Evolutionary conservation across 108 stramenopile genomes (phyloP).

Genomic region (Parietichytrium sp.): DNA sequence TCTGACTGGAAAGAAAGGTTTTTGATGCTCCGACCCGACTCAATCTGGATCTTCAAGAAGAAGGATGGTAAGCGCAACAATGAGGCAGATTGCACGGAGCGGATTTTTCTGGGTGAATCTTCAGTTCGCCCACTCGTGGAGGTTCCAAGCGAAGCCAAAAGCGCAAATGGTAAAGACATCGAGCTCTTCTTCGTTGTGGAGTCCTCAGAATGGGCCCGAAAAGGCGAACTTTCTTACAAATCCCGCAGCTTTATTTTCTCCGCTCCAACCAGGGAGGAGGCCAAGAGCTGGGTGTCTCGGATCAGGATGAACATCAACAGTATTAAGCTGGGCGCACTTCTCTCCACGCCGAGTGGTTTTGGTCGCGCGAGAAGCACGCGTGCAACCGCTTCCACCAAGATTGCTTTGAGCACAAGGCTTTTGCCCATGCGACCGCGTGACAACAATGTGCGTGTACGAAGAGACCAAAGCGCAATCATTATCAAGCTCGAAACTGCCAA

Average conservation of each 20-base stretch:
- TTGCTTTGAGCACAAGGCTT: too few species aligned
- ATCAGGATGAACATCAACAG: slow-evolving; percentile 2
- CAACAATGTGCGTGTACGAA: too few species aligned
- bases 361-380: background rate
- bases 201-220: background rate
- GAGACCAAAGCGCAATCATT: too few species aligned
- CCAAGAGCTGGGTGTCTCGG: background rate
- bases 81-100: background rate
- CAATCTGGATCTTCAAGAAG: slow-evolving; percentile 23
- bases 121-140: background rate
- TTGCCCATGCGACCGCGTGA: too few species aligned
- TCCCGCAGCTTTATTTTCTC: background rate
- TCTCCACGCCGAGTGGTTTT: too few species aligned
- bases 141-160: background rate
- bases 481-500: too few species aligned
- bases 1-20: slow-evolving; percentile 35
- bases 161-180: too few species aligned
- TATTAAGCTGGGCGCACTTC: background rate
- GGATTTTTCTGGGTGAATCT: background rate
- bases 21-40: background rate
- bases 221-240: background rate
- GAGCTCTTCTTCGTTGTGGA: background rate
- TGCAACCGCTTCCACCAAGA: background rate
- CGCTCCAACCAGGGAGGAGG: background rate
- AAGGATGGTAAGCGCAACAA: background rate